phyloP scores from a whole-genome alignment of 495 filamentous ascomycete genomes.

The Ramalina intermedia region DNA sequence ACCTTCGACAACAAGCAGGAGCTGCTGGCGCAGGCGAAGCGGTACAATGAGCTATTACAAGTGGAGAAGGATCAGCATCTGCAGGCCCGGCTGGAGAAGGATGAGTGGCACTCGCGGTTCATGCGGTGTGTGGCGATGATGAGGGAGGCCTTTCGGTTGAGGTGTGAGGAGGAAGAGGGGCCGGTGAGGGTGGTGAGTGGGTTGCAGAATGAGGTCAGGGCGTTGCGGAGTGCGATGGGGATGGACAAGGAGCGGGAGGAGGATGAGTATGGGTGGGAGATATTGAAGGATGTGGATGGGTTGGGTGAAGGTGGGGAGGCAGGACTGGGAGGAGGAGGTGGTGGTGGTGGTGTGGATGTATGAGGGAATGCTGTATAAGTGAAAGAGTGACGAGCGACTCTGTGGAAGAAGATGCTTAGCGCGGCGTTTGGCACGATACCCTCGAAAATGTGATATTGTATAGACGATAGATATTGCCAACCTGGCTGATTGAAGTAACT shows the following conservation, averaged over 20 bases:
- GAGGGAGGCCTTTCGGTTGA: conserved; percentile 32
- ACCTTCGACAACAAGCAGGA: conserved; percentile 46
- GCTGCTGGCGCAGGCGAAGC: conserved; percentile 38
- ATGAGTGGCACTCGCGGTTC: conserved; percentile 46
- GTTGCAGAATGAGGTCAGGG: conserved; percentile 40
- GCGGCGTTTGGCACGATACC: conserved; percentile 15
- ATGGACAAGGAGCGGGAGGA: conserved; percentile 38
- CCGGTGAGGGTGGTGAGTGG: conserved; percentile 35
- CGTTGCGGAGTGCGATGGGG: conserved; percentile 35
- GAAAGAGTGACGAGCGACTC: too few relatives aligned
- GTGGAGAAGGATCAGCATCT: conserved; percentile 42
- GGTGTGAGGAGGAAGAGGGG: conserved; percentile 34
- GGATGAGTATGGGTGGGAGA: conserved; percentile 39
- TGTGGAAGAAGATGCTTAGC: conserved; percentile 2
- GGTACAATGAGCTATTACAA: conserved; percentile 45
- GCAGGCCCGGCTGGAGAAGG: conserved; percentile 45
- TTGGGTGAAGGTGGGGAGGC: not conserved
- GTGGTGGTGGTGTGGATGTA: not conserved
- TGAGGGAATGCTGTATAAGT: too few relatives aligned
- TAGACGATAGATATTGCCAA: too few relatives aligned
- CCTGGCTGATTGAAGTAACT: too few relatives aligned
- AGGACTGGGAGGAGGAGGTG: conserved; percentile 9
- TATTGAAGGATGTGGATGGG: conserved; percentile 30
- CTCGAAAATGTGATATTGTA: not conserved
- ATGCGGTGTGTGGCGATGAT: conserved; percentile 40